Evolutionary conservation across 139 green algal genomes (phyloP).

Genomic region (Chlorella sp.): DNA sequence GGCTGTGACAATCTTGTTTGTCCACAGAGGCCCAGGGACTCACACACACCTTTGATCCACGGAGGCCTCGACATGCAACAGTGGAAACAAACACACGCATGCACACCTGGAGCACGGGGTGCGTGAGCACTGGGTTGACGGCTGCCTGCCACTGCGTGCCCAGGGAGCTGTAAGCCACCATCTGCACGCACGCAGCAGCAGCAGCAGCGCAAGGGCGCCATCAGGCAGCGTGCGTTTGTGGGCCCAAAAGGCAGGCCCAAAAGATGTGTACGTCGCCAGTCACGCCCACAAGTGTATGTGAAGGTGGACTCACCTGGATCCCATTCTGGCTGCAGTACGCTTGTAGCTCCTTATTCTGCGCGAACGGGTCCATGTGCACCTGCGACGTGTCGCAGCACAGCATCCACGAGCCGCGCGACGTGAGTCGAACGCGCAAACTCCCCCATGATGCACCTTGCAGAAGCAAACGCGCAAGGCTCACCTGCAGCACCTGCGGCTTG

Average conservation of each 20-base stretch:
- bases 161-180: conserved; percentile 60
- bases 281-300: no score
- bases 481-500: conserved; percentile 60
- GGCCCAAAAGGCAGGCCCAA: no score
- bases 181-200: conserved; percentile 22
- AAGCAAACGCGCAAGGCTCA: no score
- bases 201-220: conserved; percentile 29
- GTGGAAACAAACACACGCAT: no score
- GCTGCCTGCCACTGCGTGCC: conserved; percentile 51
- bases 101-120: conserved; percentile 20
- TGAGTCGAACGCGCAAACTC: no score
- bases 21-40: no score
- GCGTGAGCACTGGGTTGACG: conserved; percentile 51
- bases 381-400: conserved; percentile 5
- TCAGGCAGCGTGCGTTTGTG: no score
- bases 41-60: no score
- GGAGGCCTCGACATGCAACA: no score
- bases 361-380: conserved; percentile 23
- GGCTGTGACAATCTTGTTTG: no score
- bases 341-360: neutral
- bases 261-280: no score
- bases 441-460: no score
- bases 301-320: conserved; percentile 2
- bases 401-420: neutral
- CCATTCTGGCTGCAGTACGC: neutral